Evolutionary conservation across 2,329 filamentous ascomycete species (phyloP), one percentile per base, ranked within the genome.

Genomic region (Dactylellina haptotyla): DNA sequence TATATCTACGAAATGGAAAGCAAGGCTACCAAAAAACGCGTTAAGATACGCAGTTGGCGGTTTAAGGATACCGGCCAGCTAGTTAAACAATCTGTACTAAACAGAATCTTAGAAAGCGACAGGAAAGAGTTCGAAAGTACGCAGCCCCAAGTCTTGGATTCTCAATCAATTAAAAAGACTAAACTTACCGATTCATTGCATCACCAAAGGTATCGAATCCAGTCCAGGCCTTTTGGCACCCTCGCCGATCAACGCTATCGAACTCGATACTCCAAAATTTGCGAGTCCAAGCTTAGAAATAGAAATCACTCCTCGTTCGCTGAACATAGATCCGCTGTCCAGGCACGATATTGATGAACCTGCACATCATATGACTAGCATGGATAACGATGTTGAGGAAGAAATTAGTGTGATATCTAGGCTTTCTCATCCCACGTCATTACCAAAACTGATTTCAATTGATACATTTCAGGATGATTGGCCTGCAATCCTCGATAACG

Each of bases 1-100:
- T 30, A 66, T 26, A 66, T 66, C 6, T 66, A 50, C 18, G 26
- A 57, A 12, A 37, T 23, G 8, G 51, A 66, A 41, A 32, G 28
- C 14, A 16, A n/a, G 18, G 51, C 30, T 6, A 18, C 26, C 14
- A 10, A 16, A 23, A 50, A 23, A 26, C 30, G 62, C 10, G 14
- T 43, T 14, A 12, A 1, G 9, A 51, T 64, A 20, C 32, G 23
- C n/a, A 26, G 16, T n/a, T 64, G 61, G 61, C 14, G 25, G 5
- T 56, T 54, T 28, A 26, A 39, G 2, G 48, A 54, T 25, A 34
- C 34, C 2, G 48, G 46, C 8, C 16, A 20, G 8, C 32, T 2
- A 32, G 26, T 64, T 5, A 64, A 64, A n/a, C 37, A 30, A 25
- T 32, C 46, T 14, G 48, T 54, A 34, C 34, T 64, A 1, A 20